Evolutionary conservation across 495 filamentous ascomycete genomes (phyloP), one percentile per base, ranked within the genome.

Genomic region (Poronia punctata): DNA sequence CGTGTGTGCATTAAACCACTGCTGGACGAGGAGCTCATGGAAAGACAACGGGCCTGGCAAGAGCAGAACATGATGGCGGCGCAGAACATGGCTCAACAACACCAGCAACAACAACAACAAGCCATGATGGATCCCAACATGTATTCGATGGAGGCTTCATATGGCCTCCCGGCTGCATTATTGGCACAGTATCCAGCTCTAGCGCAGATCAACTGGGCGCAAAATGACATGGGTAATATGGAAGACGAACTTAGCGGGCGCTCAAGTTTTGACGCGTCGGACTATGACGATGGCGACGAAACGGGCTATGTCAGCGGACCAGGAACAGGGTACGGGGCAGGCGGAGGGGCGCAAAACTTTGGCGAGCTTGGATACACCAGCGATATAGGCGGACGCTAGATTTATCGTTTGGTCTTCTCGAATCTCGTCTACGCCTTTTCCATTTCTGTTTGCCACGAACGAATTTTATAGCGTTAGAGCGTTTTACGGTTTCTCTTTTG

Each of bases 1-100:
- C 78, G 92, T 4, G 84, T 95, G 29, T 98, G 92, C 59, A 98
- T 98, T 61, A 95, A 93, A 49, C 88, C 92, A 3, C 69, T 98
- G 3, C 71, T 97, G 7, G 93, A 95, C 37, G 88, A 94, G 59
- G 89, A 96, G 54, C 80, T 81, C 14, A 68, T 79, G 17, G 88
- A 95, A 54, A 71, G 86, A 9, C 78, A 86, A 22, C 71, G 82
- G 7, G 53, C 67, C 10, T 74, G 79, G 60, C 71, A 82, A 45
- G 79, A 86, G 45, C 78, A 84, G 50, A 75, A 77, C 34, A 57
- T 59, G 46, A 35, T 35, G 4, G 41, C 41, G 12, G 65, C 61
- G 12, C 65, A 67, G 29, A 63, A 64, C 31, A 65, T 68, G 62
- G 68, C 70, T 28, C 65, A 65, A 39, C 67, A n/a, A n/a, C n/a